A percentile compares a stretch with the other conserved stretches of the same genome.
These are phyloP conservation scores for Lipomyces yarrowii DNA, from an alignment of 1,139 yeast species.

Conservation along the genomic window DNA sequence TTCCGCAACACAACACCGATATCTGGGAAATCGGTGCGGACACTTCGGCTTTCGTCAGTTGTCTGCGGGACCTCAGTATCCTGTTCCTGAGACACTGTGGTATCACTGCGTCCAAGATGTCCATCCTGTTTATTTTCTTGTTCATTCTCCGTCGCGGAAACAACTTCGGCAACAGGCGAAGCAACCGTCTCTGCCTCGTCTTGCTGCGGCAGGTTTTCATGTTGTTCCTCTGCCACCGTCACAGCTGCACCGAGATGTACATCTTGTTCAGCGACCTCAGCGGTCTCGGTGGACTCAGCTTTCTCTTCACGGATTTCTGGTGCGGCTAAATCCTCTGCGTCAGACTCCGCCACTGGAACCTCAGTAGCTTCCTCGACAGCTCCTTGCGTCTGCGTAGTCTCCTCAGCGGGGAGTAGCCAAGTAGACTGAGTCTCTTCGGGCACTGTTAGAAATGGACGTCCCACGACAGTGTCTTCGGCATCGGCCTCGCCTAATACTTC, in stretches of 20 bases:
- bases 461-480: background rate
- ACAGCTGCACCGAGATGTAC: background rate
- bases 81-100: background rate
- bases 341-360: background rate
- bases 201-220: background rate
- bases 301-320: background rate
- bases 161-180: background rate
- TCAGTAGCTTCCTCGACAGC: background rate
- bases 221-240: background rate
- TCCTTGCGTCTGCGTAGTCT: background rate
- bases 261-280: background rate
- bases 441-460: background rate
- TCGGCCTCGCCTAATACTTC: background rate
- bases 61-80: background rate
- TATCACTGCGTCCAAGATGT: background rate
- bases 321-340: background rate
- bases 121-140: background rate
- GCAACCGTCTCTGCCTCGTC: background rate
- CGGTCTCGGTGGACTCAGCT: background rate
- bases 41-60: slow-evolving; percentile 1
- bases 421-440: background rate
- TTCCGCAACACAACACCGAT: slow-evolving; percentile 11
- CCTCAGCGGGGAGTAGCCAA: background rate
- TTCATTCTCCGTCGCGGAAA: background rate
- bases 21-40: slow-evolving; percentile 15